These are phyloP conservation scores for Bimuria novae-zelandiae DNA, from an alignment of 2,329 filamentous ascomycete species.

Conservation along the genomic window DNA sequence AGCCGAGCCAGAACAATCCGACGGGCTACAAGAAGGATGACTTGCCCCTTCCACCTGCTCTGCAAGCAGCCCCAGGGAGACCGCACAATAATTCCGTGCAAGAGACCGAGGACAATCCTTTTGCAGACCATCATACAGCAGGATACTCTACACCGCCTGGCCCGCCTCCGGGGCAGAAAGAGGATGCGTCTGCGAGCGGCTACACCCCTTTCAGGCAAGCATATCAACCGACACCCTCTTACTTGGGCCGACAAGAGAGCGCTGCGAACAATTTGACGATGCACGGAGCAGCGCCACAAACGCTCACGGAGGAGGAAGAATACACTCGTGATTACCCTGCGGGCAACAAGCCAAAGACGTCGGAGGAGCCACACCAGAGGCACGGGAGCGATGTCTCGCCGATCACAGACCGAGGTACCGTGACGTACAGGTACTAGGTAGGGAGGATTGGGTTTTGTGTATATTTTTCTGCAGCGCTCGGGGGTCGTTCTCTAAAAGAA, in stretches of 20 bases:
- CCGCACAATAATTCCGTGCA: constrained; percentile 13
- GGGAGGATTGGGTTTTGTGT: not conserved
- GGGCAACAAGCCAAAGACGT: constrained; percentile 29
- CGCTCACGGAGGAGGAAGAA: constrained; percentile 35
- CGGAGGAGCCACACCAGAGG: constrained; percentile 22
- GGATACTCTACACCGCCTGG: constrained; percentile 32
- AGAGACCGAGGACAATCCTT: constrained; percentile 44
- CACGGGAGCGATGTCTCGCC: constrained; percentile 39
- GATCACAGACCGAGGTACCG: constrained; percentile 42
- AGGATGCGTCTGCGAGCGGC: constrained; percentile 16
- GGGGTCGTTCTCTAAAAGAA: not conserved
- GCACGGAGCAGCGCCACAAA: constrained; percentile 45
- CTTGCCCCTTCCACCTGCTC: constrained; percentile 29
- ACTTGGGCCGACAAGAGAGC: constrained; percentile 51
- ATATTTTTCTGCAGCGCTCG: not conserved
- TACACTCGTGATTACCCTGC: constrained; percentile 27
- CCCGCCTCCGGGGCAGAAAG: constrained; percentile 24
- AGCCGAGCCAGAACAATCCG: constrained; percentile 10
- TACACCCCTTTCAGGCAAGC: constrained; percentile 39
- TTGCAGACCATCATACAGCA: constrained; percentile 49
- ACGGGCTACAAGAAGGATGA: constrained; percentile 24
- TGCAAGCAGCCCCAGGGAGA: constrained; percentile 32
- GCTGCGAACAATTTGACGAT: constrained; percentile 51
- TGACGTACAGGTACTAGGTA: constrained; percentile 47
- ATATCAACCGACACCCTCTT: constrained; percentile 48